phyloP scores from a whole-genome alignment of 2,329 filamentous ascomycete genomes.

The Chalaropsis ovoidea region DNA sequence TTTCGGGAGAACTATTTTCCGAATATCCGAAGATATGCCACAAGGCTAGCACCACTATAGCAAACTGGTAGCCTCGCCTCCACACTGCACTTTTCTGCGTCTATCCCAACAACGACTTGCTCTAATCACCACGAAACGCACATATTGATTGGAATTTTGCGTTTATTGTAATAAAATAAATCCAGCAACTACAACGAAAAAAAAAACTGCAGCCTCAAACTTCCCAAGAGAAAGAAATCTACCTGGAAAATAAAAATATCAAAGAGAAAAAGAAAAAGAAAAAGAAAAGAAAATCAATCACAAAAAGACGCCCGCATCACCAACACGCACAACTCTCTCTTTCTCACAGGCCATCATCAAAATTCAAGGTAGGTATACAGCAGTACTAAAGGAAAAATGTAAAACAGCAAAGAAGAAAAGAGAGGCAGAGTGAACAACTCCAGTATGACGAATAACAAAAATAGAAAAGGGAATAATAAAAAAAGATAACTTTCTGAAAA shows the following conservation, averaged over 20 bases:
- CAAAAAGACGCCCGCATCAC: constrained; percentile 17
- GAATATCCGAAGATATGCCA: no score
- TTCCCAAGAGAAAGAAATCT: constrained; percentile 31
- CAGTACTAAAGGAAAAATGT: constrained; percentile 18
- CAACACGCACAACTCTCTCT: background rate
- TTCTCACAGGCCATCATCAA: constrained; percentile 22
- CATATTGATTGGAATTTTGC: background rate
- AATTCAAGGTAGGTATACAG: constrained; percentile 24
- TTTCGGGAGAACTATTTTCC: no score
- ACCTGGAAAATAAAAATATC: constrained; percentile 26
- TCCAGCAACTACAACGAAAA: background rate
- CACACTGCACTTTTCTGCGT: no score
- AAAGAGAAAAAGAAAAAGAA: constrained; percentile 22
- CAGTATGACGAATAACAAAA: constrained; percentile 5
- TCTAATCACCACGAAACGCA: background rate
- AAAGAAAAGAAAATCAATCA: background rate
- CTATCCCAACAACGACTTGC: background rate
- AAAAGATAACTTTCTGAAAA: constrained; percentile 13
- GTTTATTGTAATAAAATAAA: constrained; percentile 8
- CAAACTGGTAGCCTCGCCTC: no score
- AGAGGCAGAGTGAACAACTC: constrained; percentile 11
- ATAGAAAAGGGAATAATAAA: constrained; percentile 1
- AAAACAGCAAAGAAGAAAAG: constrained; percentile 19
- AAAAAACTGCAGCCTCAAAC: constrained; percentile 27
- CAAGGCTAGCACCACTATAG: no score